Percentiles rank a stretch among this genome's conserved stretches.
These are phyloP conservation scores for Populus nigra DNA, from an alignment of 345 rosid species.

Conservation along the genomic window DNA sequence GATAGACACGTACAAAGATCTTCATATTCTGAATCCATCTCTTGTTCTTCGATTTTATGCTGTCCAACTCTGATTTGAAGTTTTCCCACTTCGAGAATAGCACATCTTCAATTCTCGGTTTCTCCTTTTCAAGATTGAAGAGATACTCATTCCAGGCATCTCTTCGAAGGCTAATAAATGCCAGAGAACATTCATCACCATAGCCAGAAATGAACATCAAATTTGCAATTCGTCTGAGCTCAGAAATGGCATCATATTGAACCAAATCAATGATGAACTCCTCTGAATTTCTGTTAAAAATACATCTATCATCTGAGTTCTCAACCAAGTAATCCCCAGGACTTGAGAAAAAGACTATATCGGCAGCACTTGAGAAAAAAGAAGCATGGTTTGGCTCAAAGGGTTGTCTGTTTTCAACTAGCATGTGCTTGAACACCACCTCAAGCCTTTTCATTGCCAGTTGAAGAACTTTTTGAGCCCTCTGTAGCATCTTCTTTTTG, in stretches of 20 bases:
- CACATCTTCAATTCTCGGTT: conserved; percentile 79
- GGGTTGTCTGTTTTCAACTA: conserved; percentile 59
- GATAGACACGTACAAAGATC: conserved; percentile 61
- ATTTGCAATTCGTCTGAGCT: conserved; percentile 66
- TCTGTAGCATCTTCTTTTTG: conserved; percentile 43
- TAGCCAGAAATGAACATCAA: conserved; percentile 66
- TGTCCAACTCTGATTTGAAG: conserved; percentile 63
- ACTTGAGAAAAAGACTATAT: conserved; percentile 18
- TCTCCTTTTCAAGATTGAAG: conserved; percentile 67
- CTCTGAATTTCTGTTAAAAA: conserved; percentile 47
- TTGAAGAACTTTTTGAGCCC: conserved; percentile 77
- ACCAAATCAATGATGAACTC: conserved; percentile 64
- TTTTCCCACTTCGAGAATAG: conserved; percentile 3
- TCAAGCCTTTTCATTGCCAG: conserved; percentile 82
- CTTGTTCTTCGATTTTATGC: conserved; percentile 70
- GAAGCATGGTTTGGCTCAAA: conserved; percentile 66
- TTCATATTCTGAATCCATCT: conserved; percentile 75
- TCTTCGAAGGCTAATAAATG: conserved; percentile 51
- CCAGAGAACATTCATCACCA: conserved; percentile 71
- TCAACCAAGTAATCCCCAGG: conserved; percentile 45
- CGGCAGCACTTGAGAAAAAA: conserved; percentile 49
- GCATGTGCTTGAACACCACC: conserved; percentile 71
- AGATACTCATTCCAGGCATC: conserved; percentile 78
- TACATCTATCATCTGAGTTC: too few relatives aligned
- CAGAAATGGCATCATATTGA: conserved; percentile 36